Evolutionary conservation across 2,329 filamentous ascomycete species (phyloP), one percentile per base, ranked within the genome.

Genomic region (Hymenotorrendiella dingleyae): DNA sequence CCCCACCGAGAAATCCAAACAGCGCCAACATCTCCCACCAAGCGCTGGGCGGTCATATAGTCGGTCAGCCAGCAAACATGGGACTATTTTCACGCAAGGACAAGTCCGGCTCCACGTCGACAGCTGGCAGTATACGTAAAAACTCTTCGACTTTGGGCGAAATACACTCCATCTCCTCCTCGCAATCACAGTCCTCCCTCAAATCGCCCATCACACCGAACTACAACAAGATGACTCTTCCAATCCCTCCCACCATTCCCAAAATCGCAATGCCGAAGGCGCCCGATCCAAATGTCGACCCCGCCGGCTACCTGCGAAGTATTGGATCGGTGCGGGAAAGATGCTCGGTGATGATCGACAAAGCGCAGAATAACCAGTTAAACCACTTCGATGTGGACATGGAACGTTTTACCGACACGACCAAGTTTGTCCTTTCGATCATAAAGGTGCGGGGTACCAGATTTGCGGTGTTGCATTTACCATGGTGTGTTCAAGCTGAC

Each of bases 231-330:
- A 60, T 60, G 56, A 49, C 55, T 1, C 40, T 52, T 28, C 42
- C 50, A 1, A 40, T 51, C 32, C 47, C 52, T 8, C 46, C 56
- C 53, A 71, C 66, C 49, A 75, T 90, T 53, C 80, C 84, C 54
- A 86, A 89, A 64, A 74, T 94, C 57, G 78, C 88, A 51, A 76
- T 97, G 36, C 86, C 91, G 37, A 83, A 80, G 58, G 81, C 89
- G 12, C 90, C 91, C 21, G 90, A 97, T 66, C 90, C 91, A 57
- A 76, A 83, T 49, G 73, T 91, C 54, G 88, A 97, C 62, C 90
- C 91, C 16, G 87, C 85, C 19, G 90, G 82, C 48, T 97, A 97
- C 66, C 76, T 98, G 58, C 81, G 86, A 61, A 96, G 89, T 67
- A 79, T 97, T 58, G 81, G 87, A 58, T 81, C 93, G 21, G 88